Conservation (phyloP, 495 filamentous ascomycete genomes). For the Xylona heveae region DNA sequence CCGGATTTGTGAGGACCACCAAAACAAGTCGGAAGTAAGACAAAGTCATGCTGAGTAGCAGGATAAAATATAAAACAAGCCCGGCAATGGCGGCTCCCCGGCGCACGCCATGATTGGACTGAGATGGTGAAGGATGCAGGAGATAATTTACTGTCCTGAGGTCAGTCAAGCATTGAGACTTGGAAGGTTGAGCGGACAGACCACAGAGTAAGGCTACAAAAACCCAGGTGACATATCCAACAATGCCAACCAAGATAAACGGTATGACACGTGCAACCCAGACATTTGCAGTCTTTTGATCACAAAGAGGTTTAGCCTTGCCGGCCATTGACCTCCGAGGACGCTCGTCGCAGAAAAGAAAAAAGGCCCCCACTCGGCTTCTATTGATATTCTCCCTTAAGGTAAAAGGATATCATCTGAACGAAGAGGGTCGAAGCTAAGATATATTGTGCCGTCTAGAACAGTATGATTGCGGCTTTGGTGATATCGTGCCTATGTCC, state of each 20-base stretch:
- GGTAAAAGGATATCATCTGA: no score
- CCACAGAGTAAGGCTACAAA: constrained; percentile 35
- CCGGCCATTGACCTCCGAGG: no score
- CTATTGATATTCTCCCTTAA: no score
- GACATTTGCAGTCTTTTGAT: constrained; percentile 26
- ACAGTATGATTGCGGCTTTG: no score
- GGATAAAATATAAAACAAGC: constrained; percentile 45
- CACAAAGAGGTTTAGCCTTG: no score
- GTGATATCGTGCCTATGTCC: no score
- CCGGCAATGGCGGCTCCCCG: constrained; percentile 41
- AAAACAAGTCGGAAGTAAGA: constrained; percentile 49
- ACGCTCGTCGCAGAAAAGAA: background rate
- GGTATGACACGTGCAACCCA: constrained; percentile 36
- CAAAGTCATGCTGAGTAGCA: constrained; percentile 39
- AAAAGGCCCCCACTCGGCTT: no score
- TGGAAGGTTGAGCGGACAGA: constrained; percentile 13
- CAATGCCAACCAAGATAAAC: constrained; percentile 29
- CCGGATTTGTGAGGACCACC: constrained; percentile 43
- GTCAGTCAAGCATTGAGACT: constrained; percentile 2
- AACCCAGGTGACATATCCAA: constrained; percentile 41
- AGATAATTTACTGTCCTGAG: constrained; percentile 36
- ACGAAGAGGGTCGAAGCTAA: no score
- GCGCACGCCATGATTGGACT: constrained; percentile 19
- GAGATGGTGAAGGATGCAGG: constrained; percentile 25
- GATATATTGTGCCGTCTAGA: no score